Evolutionary conservation across 1,284 basidiomycete species (phyloP).

Genomic region (Ganoderma sp.): DNA sequence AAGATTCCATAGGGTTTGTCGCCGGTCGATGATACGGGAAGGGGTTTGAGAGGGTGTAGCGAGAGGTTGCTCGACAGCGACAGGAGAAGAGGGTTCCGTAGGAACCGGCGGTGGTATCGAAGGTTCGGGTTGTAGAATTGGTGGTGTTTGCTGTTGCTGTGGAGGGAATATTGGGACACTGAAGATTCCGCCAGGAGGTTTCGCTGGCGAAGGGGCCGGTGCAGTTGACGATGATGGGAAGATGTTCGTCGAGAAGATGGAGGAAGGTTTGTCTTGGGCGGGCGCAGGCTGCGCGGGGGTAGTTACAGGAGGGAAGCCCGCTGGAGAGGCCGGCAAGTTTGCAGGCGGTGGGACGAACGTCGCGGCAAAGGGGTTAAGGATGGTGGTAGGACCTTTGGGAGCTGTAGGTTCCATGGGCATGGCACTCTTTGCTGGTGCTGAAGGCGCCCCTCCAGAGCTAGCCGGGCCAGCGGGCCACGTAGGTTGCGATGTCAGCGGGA

Average conservation of each 20-base stretch:
- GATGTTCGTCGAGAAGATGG: slow-evolving; percentile 14
- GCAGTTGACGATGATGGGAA: slow-evolving; percentile 13
- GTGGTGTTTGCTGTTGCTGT: neutral
- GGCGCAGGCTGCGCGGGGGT: neutral
- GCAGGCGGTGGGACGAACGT: slow-evolving; percentile 18
- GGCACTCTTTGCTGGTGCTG: neutral
- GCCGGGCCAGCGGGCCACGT: slow-evolving; percentile 22
- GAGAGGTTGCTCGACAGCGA: neutral
- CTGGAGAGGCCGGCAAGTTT: neutral
- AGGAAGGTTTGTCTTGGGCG: slow-evolving; percentile 7
- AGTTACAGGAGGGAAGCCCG: neutral
- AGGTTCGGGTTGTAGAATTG: neutral
- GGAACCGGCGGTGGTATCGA: neutral
- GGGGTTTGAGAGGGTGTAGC: slow-evolving; percentile 16
- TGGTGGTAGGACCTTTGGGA: neutral
- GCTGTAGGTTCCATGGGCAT: neutral
- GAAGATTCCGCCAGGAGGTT: slow-evolving; percentile 14
- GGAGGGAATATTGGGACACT: slow-evolving; percentile 9
- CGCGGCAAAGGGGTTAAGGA: slow-evolving; percentile 26
- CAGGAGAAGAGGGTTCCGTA: slow-evolving; percentile 7
- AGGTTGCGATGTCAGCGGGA: slow-evolving; percentile 19
- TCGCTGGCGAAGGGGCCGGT: slow-evolving; percentile 6
- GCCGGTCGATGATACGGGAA: slow-evolving; percentile 35
- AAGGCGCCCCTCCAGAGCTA: neutral
- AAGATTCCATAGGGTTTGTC: slow-evolving; percentile 40